Evolutionary conservation across 495 filamentous ascomycete genomes (phyloP).

Genomic region (Cryomyces minteri): DNA sequence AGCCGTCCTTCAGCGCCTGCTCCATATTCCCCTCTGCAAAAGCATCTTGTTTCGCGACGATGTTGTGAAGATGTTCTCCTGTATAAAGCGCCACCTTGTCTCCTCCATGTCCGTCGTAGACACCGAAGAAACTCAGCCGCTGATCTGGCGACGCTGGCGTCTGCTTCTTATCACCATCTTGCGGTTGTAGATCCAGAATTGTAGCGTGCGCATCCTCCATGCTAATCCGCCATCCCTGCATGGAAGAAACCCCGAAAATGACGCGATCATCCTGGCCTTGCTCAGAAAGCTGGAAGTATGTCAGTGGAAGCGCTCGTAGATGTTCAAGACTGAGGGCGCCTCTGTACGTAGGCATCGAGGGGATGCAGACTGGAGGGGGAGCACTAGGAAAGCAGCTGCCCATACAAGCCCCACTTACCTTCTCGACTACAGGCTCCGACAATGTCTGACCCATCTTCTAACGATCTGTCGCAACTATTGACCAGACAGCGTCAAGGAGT

Average conservation of each 20-base stretch:
- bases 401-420: slow-evolving; percentile 43
- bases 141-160: slow-evolving; percentile 43
- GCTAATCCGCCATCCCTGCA: slow-evolving; percentile 99
- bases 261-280: slow-evolving; percentile 85
- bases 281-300: slow-evolving; percentile 46
- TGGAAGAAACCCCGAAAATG: slow-evolving; percentile 84
- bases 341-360: neutral
- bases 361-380: neutral
- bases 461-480: too few relatives aligned
- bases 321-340: neutral
- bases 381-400: neutral
- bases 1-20: slow-evolving; percentile 92
- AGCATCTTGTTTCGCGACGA: slow-evolving; percentile 81
- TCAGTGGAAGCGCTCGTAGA: neutral
- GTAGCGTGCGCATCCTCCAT: slow-evolving; percentile 96
- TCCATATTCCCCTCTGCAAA: slow-evolving; percentile 85
- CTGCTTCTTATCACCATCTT: slow-evolving; percentile 31
- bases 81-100: slow-evolving; percentile 90
- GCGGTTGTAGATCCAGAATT: slow-evolving; percentile 68
- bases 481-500: too few relatives aligned
- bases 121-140: slow-evolving; percentile 87
- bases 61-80: slow-evolving; percentile 83
- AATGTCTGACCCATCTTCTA: slow-evolving; percentile 87
- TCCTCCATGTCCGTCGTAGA: slow-evolving; percentile 94
- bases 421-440: slow-evolving; percentile 95